Percentiles rank a stretch among this genome's conserved stretches.
phyloP scores from a whole-genome alignment of 257 asterid genomes.

The Lycium ferocissimum region DNA sequence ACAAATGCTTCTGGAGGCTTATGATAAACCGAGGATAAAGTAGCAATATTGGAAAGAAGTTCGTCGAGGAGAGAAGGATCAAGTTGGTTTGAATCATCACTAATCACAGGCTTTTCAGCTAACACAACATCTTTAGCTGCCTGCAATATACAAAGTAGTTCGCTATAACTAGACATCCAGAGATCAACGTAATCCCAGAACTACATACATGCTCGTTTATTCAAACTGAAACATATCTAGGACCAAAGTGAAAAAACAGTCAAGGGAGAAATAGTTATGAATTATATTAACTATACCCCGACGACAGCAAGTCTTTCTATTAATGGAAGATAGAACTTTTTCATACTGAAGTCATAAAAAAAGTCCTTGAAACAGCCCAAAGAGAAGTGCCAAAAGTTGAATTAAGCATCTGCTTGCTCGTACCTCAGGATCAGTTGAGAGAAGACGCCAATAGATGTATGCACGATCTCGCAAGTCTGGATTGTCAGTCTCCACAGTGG shows the following conservation, averaged over 20 bases:
- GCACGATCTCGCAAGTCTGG: conserved; percentile 99
- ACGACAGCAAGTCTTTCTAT: conserved; percentile 9
- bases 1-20: conserved; percentile 95
- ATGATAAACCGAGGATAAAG: conserved; percentile 96
- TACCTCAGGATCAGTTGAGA: conserved; percentile 99
- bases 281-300: background rate
- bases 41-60: conserved; percentile 96
- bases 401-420: conserved; percentile 32
- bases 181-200: background rate
- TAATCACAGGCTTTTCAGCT: conserved; percentile 98
- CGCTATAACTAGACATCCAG: conserved; percentile 24
- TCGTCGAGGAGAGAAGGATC: conserved; percentile 95
- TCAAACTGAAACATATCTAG: background rate
- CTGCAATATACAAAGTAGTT: conserved; percentile 52
- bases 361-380: background rate
- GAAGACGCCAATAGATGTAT: conserved; percentile 99
- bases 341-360: background rate
- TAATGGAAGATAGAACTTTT: conserved; percentile 12
- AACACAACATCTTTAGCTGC: conserved; percentile 99
- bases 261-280: background rate
- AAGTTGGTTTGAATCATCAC: conserved; percentile 93
- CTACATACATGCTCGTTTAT: background rate
- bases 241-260: background rate
- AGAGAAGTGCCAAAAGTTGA: conserved; percentile 26
- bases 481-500: conserved; percentile 98